Evolutionary conservation across 345 rosid genomes (phyloP), one percentile per base, ranked within the genome.

Genomic region (Conringia planisiliqua): DNA sequence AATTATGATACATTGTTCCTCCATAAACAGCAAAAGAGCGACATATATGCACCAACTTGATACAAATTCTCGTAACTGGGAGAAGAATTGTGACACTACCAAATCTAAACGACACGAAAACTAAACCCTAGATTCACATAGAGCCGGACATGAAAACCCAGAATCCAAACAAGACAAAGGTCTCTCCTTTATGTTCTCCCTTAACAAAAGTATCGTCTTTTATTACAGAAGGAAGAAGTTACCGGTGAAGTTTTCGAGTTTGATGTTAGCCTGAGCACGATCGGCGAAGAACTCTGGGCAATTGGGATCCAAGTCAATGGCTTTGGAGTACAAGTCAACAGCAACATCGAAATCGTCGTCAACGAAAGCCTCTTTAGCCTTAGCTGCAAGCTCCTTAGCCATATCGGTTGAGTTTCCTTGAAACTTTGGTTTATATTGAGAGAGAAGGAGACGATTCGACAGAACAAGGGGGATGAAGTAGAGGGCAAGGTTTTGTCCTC

Each of bases 231-330:
- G 0, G 1, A 59, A 48, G 27, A 59, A 75, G 33, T 40, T 70
- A 92, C 99, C 98, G 4, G 98, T 79, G 74, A 90, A 76, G 73
- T 72, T 82, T 11, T n/a, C 4, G 87, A 89, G 90, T 70, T 96
- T 96, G 82, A 88, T 82, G 71, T 85, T 83, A 77, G 96, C 95
- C 76, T 96, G 99, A 66, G 99, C 95, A 24, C 98, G 96, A 81
- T 96, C 94, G 3, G 90, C 93, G 73, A 72, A 86, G 62, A 89
- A 86, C 26, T 88, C 98, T 1, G 98, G 85, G 70, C 74, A 78
- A 12, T 67, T 79, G 66, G 99, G 93, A 86, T 76, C 76, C 51
- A 88, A 79, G 11, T 62, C 61, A 78, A 96, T 85, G 71, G 96
- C 99, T 75, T 89, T 85, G 0, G 96, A 75, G 81, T 88, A 90